Percentiles rank a stretch among this genome's conserved stretches.
Evolutionary conservation across 495 filamentous ascomycete genomes (phyloP).

Genomic region (Chaetomidium leptoderma): DNA sequence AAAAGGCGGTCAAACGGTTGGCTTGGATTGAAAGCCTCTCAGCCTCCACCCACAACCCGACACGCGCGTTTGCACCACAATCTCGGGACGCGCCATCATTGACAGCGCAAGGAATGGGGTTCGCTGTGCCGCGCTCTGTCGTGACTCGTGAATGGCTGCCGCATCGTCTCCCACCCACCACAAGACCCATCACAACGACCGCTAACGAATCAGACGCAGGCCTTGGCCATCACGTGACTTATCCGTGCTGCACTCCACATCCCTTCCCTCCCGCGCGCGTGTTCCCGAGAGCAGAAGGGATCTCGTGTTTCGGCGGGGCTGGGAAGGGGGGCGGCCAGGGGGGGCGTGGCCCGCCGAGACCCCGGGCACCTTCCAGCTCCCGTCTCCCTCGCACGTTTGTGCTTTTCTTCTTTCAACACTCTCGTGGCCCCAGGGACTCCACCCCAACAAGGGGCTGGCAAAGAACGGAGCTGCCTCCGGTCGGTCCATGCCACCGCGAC

Average conservation of each 20-base stretch:
- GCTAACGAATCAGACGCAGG: conserved; percentile 21
- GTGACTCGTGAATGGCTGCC: not conserved
- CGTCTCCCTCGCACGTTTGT: no score
- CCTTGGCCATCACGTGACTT: conserved; percentile 27
- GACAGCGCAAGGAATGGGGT: not conserved
- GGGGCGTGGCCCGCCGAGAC: no score
- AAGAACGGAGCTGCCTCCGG: no score
- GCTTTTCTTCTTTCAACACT: no score
- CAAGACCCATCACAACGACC: not conserved
- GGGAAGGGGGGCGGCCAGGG: not conserved
- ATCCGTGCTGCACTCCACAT: conserved; percentile 29
- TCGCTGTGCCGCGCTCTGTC: not conserved
- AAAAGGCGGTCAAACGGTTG: conserved; percentile 19
- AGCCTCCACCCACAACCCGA: conserved; percentile 5
- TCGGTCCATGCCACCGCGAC: no score
- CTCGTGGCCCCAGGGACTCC: no score
- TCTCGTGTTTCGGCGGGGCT: conserved; percentile 9
- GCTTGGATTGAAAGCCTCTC: not conserved
- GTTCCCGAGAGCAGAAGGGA: conserved; percentile 16
- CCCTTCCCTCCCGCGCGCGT: conserved; percentile 21
- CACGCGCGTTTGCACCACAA: not conserved
- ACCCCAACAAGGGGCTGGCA: no score
- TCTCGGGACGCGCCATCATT: not conserved
- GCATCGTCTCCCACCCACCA: not conserved
- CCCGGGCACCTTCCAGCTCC: not conserved